Base-by-base conservation (phyloP, 768 basidiomycete species). In the Suillus occidentalis region DNA sequence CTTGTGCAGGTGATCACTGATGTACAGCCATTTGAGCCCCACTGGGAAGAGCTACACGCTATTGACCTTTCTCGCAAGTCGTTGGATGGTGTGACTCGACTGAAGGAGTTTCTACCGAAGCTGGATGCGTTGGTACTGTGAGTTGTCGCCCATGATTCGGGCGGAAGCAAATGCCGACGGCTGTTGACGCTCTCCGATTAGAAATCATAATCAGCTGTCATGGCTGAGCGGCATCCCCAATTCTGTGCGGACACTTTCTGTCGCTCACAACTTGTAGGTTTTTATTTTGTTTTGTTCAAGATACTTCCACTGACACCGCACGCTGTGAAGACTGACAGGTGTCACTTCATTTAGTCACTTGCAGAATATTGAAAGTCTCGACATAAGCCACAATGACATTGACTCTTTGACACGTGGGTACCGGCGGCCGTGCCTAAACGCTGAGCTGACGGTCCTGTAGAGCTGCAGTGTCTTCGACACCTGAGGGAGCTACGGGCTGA, bases 1-100 rank as follows among this genome's bases (percentile, higher is more conserved):
- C 85, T 99, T 6, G 90, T 99, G 2, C 87, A 92, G 75, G 88
- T 93, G 70, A 94, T 99, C 72, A 98, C 96, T 50, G 95, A 98
- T 71, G 87, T 95, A 14, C 90, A 95, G 72, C 95, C 96, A 22
- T 97, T 92, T 76, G 94, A 95, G 72, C 95, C 96, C 28, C 84
- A 93, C 73, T 99, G 97, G 97, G 96, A 98, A 70, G 81, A 85
- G 47, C 78, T 99, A 65, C 80, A 71, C 63, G 76, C 79, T 31
- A 88, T 99, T 69, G 89, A 98, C 73, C 79, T 99, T 63, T 82
- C 81, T 45, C 76, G 80, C 60, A 87, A 85, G 74, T 79, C 80
- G 25, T 73, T 88, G 34, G 89, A 90, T 59, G 88, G 87, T 70
- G 83, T 90, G 18, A 86, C 87, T 45, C 76, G 90, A 63, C 72